phyloP scores from a whole-genome alignment of 441 rosid genomes.

The Erodium moschatum region DNA sequence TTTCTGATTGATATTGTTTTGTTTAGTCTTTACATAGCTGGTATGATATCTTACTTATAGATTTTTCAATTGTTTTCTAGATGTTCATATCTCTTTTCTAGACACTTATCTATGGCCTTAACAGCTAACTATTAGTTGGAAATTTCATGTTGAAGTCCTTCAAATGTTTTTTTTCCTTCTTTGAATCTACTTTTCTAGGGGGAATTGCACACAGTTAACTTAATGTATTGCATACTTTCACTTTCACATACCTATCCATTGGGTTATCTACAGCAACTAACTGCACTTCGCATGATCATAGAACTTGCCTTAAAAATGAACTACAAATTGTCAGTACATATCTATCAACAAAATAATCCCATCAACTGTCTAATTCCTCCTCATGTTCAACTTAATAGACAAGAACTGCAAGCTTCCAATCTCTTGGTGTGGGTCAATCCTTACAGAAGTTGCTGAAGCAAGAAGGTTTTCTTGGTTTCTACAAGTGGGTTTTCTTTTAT shows the following conservation, averaged over 20 bases:
- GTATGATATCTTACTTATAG: background rate
- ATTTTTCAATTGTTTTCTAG: background rate
- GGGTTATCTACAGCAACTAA: too few relatives aligned
- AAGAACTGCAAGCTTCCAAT: conserved; percentile 66
- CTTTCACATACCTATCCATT: too few relatives aligned
- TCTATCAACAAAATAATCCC: too few relatives aligned
- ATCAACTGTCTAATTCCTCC: conserved; percentile 10
- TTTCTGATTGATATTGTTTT: background rate
- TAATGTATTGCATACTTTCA: too few relatives aligned
- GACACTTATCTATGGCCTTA: background rate
- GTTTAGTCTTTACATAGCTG: background rate
- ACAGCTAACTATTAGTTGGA: background rate
- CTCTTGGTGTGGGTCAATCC: conserved; percentile 66
- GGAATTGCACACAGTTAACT: too few relatives aligned
- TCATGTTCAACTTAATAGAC: conserved; percentile 38
- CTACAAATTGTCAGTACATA: too few relatives aligned
- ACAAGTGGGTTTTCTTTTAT: conserved; percentile 43
- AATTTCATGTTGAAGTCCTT: background rate
- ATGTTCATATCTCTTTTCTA: background rate
- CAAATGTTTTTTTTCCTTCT: background rate
- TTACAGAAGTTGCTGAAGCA: conserved; percentile 62
- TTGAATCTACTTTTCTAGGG: background rate
- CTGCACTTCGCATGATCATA: too few relatives aligned
- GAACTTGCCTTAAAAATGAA: too few relatives aligned
- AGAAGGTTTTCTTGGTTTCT: conserved; percentile 79